phyloP scores from a whole-genome alignment of 2,329 filamentous ascomycete genomes.

The Zymoseptoria crescenta region DNA sequence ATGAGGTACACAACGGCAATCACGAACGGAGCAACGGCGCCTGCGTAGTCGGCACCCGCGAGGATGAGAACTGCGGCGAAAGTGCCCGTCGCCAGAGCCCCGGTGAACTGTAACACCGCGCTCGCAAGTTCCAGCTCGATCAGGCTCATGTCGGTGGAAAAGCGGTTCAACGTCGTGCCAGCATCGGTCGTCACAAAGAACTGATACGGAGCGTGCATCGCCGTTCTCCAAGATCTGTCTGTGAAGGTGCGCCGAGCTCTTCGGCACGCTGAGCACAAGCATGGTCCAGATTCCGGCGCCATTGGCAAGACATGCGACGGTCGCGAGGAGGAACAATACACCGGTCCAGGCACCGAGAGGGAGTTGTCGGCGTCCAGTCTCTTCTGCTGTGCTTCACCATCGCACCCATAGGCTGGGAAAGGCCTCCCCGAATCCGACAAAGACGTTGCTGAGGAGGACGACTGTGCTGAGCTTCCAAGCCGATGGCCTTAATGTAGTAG shows the following conservation, averaged over 20 bases:
- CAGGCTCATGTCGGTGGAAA: slow-evolving; percentile 43
- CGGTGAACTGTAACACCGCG: slow-evolving; percentile 23
- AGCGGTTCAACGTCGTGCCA: slow-evolving; percentile 41
- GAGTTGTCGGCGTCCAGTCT: not conserved
- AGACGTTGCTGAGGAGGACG: slow-evolving; percentile 18
- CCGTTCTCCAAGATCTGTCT: slow-evolving; percentile 12
- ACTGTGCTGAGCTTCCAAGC: slow-evolving; percentile 24
- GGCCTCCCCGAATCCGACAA: slow-evolving; percentile 34
- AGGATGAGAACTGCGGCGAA: slow-evolving; percentile 33
- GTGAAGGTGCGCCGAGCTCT: slow-evolving; percentile 14
- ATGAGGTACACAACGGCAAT: slow-evolving; percentile 33
- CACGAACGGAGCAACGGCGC: slow-evolving; percentile 34
- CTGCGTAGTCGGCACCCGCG: slow-evolving; percentile 33
- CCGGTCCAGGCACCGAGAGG: slow-evolving; percentile 12
- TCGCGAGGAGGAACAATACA: slow-evolving; percentile 9
- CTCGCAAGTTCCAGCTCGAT: slow-evolving; percentile 36
- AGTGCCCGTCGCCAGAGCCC: slow-evolving; percentile 18
- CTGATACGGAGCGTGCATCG: slow-evolving; percentile 27
- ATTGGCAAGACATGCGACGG: slow-evolving; percentile 7
- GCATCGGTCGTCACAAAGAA: slow-evolving; percentile 40
- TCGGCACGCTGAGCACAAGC: slow-evolving; percentile 12
- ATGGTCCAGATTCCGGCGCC: slow-evolving; percentile 14
- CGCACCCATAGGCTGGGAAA: slow-evolving; percentile 41
- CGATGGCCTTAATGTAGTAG: slow-evolving; percentile 22
- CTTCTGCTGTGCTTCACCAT: slow-evolving; percentile 38